Evolutionary conservation across 345 rosid species (phyloP).

Genomic region (Salix dunnii): DNA sequence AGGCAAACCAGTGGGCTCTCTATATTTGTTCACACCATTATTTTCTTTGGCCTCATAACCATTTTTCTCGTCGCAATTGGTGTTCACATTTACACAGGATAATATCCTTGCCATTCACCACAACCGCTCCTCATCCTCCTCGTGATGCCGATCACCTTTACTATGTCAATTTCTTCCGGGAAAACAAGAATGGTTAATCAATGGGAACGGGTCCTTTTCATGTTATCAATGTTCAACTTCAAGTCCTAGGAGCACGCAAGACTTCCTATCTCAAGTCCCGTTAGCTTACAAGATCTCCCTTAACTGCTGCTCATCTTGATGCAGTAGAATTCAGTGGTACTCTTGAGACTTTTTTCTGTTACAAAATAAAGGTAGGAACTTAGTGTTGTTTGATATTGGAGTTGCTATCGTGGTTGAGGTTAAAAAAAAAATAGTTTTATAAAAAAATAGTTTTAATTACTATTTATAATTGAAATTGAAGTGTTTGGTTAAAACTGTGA

Average conservation of each 20-base stretch:
- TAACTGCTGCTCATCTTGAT: no score
- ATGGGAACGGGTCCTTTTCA: neutral
- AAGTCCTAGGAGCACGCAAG: neutral
- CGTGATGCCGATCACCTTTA: neutral
- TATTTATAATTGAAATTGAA: no score
- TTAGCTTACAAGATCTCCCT: no score
- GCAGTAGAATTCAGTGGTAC: no score
- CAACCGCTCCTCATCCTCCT: neutral
- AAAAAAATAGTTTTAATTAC: no score
- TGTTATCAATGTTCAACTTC: neutral
- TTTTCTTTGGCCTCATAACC: conserved; percentile 18
- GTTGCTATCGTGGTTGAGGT: no score
- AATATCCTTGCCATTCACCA: neutral
- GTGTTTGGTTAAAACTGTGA: no score
- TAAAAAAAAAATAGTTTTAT: no score
- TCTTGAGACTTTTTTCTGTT: no score
- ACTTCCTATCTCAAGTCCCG: no score
- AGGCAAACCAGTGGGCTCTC: conserved; percentile 18
- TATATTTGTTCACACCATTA: conserved; percentile 6
- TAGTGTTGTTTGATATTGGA: no score
- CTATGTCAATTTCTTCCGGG: neutral
- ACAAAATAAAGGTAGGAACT: no score
- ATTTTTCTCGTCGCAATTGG: conserved; percentile 17
- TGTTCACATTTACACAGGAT: conserved; percentile 11
- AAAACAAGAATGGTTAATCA: neutral